A percentile compares a stretch with the other conserved stretches of the same genome.
These are phyloP conservation scores for Aspergillus coremiiformis DNA, from an alignment of 495 filamentous ascomycete genomes.

Conservation along the genomic window DNA sequence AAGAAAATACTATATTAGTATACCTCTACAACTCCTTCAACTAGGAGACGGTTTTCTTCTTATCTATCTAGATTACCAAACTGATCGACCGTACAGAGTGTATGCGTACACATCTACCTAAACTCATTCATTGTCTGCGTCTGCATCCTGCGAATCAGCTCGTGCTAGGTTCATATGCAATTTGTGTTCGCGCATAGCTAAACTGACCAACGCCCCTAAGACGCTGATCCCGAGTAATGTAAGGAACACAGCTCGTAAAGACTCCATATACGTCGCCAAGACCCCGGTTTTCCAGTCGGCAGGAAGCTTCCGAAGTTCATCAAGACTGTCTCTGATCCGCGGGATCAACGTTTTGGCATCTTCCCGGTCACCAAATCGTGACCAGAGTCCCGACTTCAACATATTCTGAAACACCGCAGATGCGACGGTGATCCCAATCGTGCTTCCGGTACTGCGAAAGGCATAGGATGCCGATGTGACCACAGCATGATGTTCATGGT, in stretches of 20 bases:
- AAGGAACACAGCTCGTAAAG: conserved; percentile 68
- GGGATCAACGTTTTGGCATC: conserved; percentile 62
- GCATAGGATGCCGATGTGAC: conserved; percentile 78
- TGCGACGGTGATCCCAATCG: conserved; percentile 74
- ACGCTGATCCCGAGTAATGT: conserved; percentile 55
- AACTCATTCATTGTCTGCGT: not conserved
- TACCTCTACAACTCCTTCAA: no score
- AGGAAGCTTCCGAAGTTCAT: conserved; percentile 64
- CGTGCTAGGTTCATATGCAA: conserved; percentile 64
- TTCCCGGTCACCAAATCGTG: conserved; percentile 57
- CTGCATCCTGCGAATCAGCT: conserved; percentile 13
- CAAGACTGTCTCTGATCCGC: conserved; percentile 63
- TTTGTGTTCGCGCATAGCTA: conserved; percentile 71
- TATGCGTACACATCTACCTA: no score
- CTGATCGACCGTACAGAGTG: no score
- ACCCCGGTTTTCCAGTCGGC: conserved; percentile 63
- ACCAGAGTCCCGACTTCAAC: conserved; percentile 51
- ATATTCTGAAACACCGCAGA: conserved; percentile 74
- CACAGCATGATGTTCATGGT: conserved; percentile 76
- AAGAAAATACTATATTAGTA: no score
- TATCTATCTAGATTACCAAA: not conserved
- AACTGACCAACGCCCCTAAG: conserved; percentile 50
- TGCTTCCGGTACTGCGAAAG: conserved; percentile 73
- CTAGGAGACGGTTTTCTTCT: no score
- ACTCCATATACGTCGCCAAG: conserved; percentile 65